Conservation (phyloP, 257 asterid genomes). For the Scutellaria barbata region DNA sequence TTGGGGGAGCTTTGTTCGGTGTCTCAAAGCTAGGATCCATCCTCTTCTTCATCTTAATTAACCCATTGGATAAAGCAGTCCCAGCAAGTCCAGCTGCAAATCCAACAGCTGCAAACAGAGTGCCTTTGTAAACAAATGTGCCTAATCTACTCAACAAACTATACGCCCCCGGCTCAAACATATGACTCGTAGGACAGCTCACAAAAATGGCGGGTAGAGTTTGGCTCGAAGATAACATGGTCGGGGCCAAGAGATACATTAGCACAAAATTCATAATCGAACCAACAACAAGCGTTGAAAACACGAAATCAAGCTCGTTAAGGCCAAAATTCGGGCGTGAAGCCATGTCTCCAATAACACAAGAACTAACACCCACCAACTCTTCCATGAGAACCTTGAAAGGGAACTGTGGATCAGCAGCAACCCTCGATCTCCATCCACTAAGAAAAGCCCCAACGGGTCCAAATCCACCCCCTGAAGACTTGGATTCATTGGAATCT, state of each 20-base stretch:
- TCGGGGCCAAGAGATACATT: constrained; percentile 89
- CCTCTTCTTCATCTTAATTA: constrained; percentile 72
- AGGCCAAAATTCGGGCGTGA: constrained; percentile 93
- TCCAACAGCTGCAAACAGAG: constrained; percentile 77
- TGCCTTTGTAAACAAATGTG: constrained; percentile 79
- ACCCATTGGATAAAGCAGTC: constrained; percentile 83
- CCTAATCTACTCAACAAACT: constrained; percentile 61
- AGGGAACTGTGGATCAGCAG: constrained; percentile 90
- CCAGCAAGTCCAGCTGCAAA: constrained; percentile 88
- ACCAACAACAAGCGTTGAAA: constrained; percentile 86
- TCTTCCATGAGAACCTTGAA: constrained; percentile 96
- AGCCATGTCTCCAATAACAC: constrained; percentile 91
- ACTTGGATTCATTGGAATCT: constrained; percentile 49
- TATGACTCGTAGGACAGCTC: constrained; percentile 75
- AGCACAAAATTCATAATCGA: constrained; percentile 78
- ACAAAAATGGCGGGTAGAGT: constrained; percentile 73
- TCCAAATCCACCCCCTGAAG: constrained; percentile 60
- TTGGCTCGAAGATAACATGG: constrained; percentile 52
- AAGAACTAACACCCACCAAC: constrained; percentile 82
- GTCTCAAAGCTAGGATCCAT: constrained; percentile 88
- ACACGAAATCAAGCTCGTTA: constrained; percentile 89
- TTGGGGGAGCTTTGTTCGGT: constrained; percentile 82
- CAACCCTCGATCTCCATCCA: constrained; percentile 94
- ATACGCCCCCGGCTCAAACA: constrained; percentile 85
- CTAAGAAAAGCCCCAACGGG: constrained; percentile 72